These are phyloP conservation scores for Annulohypoxylon moriforme DNA, from an alignment of 495 filamentous ascomycete species.

Conservation along the genomic window DNA sequence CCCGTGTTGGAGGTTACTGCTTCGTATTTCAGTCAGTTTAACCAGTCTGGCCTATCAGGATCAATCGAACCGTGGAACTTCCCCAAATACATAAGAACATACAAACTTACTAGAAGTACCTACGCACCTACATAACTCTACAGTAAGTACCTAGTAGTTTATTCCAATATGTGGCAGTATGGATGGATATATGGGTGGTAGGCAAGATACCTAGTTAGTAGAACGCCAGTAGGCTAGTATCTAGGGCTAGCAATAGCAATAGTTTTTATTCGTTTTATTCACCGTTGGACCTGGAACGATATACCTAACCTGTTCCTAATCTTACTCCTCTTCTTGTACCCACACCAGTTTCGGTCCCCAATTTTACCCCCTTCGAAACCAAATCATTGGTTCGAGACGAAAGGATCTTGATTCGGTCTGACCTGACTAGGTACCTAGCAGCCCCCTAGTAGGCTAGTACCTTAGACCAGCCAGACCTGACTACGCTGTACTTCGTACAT, in stretches of 20 bases:
- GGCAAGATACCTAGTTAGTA: too few relatives aligned
- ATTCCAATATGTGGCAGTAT: too few relatives aligned
- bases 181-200: too few relatives aligned
- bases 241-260: not conserved
- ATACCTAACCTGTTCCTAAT: conserved; percentile 34
- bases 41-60: conserved; percentile 22
- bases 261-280: not conserved
- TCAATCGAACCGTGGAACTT: not conserved
- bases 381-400: conserved; percentile 34
- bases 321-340: conserved; percentile 28
- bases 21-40: conserved; percentile 18
- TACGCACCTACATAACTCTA: too few relatives aligned
- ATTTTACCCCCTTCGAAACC: conserved; percentile 26
- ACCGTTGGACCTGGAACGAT: not conserved
- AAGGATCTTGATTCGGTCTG: conserved; percentile 31
- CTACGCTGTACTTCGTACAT: not conserved
- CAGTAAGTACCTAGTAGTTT: too few relatives aligned
- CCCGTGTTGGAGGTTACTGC: conserved; percentile 20
- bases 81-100: not conserved
- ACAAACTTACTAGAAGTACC: too few relatives aligned
- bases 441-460: not conserved
- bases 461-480: not conserved
- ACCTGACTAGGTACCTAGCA: conserved; percentile 1
- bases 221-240: not conserved
- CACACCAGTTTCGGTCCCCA: conserved; percentile 31